These are phyloP conservation scores for Exophiala aquamarina DNA, from an alignment of 2,329 filamentous ascomycete species.

Conservation along the genomic window DNA sequence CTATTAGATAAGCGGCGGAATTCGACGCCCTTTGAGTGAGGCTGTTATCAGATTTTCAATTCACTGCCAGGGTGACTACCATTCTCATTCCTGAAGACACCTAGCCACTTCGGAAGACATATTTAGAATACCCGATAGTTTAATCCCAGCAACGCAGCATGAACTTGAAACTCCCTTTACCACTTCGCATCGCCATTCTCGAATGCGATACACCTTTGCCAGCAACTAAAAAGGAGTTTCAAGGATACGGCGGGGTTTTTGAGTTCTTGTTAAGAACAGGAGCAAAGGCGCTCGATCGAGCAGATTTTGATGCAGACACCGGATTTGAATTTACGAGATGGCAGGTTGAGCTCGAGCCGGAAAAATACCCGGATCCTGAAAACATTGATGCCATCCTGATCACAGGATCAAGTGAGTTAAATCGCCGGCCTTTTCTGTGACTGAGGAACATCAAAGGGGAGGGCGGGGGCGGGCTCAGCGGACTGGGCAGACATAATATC, in stretches of 20 bases:
- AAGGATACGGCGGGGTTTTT: conserved; percentile 72
- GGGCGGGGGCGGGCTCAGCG: too few relatives aligned
- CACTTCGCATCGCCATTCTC: conserved; percentile 62
- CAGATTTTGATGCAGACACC: conserved; percentile 35
- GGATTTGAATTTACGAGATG: conserved; percentile 63
- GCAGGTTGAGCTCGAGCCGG: conserved; percentile 66
- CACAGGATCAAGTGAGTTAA: conserved; percentile 66
- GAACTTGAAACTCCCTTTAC: conserved; percentile 11
- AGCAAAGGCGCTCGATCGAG: conserved; percentile 46
- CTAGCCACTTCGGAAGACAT: too few relatives aligned
- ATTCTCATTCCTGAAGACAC: too few relatives aligned
- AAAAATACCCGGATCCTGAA: conserved; percentile 70
- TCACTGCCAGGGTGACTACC: too few relatives aligned
- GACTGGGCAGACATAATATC: too few relatives aligned
- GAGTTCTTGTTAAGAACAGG: conserved; percentile 57
- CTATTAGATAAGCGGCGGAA: too few relatives aligned
- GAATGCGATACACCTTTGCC: conserved; percentile 80
- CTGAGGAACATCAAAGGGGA: too few relatives aligned
- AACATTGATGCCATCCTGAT: conserved; percentile 80
- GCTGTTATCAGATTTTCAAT: too few relatives aligned
- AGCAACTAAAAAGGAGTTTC: conserved; percentile 63
- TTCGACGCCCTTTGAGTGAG: too few relatives aligned
- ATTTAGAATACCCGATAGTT: too few relatives aligned
- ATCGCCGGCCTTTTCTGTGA: too few relatives aligned
- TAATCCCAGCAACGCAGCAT: too few relatives aligned